Conservation (phyloP, 1,284 basidiomycete genomes). For the Ustilago vetiveriae region DNA sequence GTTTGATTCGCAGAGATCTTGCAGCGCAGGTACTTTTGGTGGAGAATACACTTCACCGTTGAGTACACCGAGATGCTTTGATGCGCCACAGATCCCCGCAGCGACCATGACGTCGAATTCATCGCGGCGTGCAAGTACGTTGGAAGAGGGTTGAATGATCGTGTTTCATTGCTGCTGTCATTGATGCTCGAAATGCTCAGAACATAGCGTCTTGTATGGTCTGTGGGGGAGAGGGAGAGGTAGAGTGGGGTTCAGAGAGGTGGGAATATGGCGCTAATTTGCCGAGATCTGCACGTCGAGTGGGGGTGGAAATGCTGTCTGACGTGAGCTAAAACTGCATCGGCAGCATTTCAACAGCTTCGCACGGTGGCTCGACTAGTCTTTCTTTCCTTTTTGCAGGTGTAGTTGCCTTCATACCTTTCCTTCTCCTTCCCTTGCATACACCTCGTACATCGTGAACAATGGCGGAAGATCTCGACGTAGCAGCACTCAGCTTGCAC, state of each 20-base stretch:
- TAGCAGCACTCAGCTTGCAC: neutral
- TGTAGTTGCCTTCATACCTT: too few relatives aligned
- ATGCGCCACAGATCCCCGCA: too few relatives aligned
- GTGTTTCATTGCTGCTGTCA: too few relatives aligned
- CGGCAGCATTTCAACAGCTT: too few relatives aligned
- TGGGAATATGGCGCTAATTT: neutral
- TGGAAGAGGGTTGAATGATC: too few relatives aligned
- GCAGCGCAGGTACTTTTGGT: conserved; percentile 31
- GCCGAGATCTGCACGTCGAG: neutral
- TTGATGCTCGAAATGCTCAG: too few relatives aligned
- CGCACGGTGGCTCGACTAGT: neutral
- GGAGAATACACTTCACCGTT: conserved; percentile 8
- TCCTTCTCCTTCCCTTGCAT: too few relatives aligned
- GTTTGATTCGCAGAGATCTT: conserved; percentile 12
- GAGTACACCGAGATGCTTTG: neutral
- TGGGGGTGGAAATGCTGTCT: neutral
- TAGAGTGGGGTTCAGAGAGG: neutral
- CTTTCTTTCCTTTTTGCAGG: too few relatives aligned
- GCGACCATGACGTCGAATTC: too few relatives aligned
- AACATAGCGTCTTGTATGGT: too few relatives aligned
- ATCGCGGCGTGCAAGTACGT: too few relatives aligned
- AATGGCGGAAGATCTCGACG: neutral
- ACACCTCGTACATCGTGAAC: neutral
- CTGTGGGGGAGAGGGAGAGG: neutral
- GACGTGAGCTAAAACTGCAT: neutral